Conservation (phyloP, 768 basidiomycete species). For the Serpula lacrymans region DNA sequence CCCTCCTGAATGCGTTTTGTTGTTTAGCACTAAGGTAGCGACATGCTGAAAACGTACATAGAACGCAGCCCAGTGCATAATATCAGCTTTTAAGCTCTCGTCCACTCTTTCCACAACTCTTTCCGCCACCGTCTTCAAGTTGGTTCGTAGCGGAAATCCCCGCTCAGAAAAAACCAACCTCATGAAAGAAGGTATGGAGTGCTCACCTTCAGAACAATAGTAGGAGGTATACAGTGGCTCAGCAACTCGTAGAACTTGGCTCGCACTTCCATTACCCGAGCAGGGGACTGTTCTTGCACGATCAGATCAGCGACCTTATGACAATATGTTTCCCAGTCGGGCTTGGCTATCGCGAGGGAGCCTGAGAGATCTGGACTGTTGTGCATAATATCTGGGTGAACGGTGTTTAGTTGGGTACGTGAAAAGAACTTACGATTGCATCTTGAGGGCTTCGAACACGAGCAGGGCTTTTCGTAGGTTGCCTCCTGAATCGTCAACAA, state of each 20-base stretch:
- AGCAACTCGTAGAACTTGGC: slow-evolving; percentile 92
- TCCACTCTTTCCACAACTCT: slow-evolving; percentile 85
- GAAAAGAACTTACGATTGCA: slow-evolving; percentile 77
- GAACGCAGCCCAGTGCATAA: slow-evolving; percentile 98
- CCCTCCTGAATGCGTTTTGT: too few relatives aligned
- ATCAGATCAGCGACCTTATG: slow-evolving; percentile 89
- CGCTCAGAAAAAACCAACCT: not conserved
- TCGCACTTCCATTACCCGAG: slow-evolving; percentile 87
- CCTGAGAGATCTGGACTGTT: slow-evolving; percentile 79
- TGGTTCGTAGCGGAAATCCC: not conserved
- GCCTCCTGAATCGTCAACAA: slow-evolving; percentile 78
- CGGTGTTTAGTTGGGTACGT: not conserved
- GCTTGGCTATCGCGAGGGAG: slow-evolving; percentile 81
- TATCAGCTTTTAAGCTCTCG: slow-evolving; percentile 84
- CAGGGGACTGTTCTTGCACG: slow-evolving; percentile 83
- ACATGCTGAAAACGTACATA: slow-evolving; percentile 58
- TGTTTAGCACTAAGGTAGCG: not conserved
- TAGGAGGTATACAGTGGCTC: slow-evolving; percentile 95
- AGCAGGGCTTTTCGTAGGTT: slow-evolving; percentile 95
- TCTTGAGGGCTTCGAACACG: slow-evolving; percentile 92
- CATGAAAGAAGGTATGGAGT: not conserved
- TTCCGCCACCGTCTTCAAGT: slow-evolving; percentile 90
- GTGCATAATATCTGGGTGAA: slow-evolving; percentile 5
- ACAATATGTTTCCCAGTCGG: slow-evolving; percentile 99
- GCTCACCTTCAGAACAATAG: slow-evolving; percentile 82